Percentiles rank a stretch among this genome's conserved stretches.
Conservation (phyloP, 768 basidiomycete genomes). For the Hemileccinum rubropunctum region DNA sequence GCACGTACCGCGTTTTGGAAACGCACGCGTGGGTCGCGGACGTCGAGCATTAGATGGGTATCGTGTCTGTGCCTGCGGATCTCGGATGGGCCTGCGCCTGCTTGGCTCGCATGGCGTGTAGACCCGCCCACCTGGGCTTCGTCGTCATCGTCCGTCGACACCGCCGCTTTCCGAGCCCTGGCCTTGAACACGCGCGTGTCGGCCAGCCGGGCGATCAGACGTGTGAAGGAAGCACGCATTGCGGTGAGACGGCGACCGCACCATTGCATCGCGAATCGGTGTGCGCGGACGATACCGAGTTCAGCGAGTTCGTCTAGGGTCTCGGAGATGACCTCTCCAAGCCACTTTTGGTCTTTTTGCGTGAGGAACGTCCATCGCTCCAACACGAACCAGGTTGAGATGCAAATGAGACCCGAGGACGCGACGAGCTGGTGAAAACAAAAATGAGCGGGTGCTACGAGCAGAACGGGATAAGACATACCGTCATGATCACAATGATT, state of each 20-base stretch:
- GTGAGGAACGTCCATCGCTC: constrained; percentile 45
- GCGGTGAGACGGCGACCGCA: constrained; percentile 14
- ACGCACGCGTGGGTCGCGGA: constrained; percentile 28
- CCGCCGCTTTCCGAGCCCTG: background rate
- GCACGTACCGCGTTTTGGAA: constrained; percentile 41
- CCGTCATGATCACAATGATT: constrained; percentile 70
- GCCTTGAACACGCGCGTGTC: background rate
- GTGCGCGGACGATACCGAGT: constrained; percentile 24
- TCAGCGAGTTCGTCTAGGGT: constrained; percentile 18
- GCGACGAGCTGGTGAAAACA: constrained; percentile 24
- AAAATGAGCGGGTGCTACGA: background rate
- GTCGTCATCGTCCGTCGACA: background rate
- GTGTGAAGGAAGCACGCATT: constrained; percentile 7
- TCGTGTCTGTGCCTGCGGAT: background rate
- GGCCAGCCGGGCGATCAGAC: constrained; percentile 12
- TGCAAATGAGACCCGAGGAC: constrained; percentile 42
- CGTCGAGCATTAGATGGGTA: constrained; percentile 18
- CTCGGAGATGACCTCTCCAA: constrained; percentile 37
- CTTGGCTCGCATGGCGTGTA: background rate
- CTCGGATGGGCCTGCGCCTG: background rate
- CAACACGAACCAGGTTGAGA: constrained; percentile 50
- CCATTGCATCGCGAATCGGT: constrained; percentile 23
- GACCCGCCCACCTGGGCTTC: background rate
- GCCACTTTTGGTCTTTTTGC: constrained; percentile 47
- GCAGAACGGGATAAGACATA: constrained; percentile 10